These are phyloP conservation scores for Macrotyloma uniflorum DNA, from an alignment of 306 rosid species.

Conservation along the genomic window DNA sequence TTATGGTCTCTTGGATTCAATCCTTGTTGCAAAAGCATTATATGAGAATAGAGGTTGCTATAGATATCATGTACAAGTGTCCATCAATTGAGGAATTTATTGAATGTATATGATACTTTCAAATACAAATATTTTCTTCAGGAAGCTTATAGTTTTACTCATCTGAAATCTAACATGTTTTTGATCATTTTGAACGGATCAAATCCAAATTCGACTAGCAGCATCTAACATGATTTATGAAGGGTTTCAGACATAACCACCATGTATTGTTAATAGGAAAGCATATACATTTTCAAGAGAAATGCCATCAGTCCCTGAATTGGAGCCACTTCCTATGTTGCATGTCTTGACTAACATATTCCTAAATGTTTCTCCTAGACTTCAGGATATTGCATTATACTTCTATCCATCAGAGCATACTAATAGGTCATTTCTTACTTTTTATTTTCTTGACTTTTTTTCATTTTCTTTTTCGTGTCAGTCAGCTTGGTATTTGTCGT, in stretches of 20 bases:
- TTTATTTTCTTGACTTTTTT: slow-evolving; percentile 1
- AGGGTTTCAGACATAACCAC: slow-evolving; percentile 69
- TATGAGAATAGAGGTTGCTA: too few relatives aligned
- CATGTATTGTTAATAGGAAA: slow-evolving; percentile 51
- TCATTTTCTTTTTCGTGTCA: not conserved
- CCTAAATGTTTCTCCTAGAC: slow-evolving; percentile 48
- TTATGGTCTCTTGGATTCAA: too few relatives aligned
- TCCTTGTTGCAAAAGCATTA: too few relatives aligned
- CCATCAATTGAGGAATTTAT: too few relatives aligned
- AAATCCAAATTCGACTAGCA: slow-evolving; percentile 47
- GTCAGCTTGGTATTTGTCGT: not conserved
- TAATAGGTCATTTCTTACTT: slow-evolving; percentile 49
- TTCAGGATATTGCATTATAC: slow-evolving; percentile 69
- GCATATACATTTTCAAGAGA: slow-evolving; percentile 48
- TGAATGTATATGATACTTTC: not conserved
- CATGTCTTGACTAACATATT: slow-evolving; percentile 52
- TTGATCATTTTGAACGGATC: slow-evolving; percentile 60
- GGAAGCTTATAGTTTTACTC: slow-evolving; percentile 5
- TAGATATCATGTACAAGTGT: too few relatives aligned
- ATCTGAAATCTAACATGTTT: too few relatives aligned
- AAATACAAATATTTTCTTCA: not conserved
- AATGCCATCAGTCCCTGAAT: slow-evolving; percentile 61
- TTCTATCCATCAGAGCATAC: slow-evolving; percentile 54
- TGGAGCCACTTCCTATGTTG: slow-evolving; percentile 47
- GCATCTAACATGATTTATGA: slow-evolving; percentile 34